Evolutionary conservation across 208 protist genomes (phyloP), one percentile per base, ranked within the genome.

Genomic region (Zelonia costaricensis): DNA sequence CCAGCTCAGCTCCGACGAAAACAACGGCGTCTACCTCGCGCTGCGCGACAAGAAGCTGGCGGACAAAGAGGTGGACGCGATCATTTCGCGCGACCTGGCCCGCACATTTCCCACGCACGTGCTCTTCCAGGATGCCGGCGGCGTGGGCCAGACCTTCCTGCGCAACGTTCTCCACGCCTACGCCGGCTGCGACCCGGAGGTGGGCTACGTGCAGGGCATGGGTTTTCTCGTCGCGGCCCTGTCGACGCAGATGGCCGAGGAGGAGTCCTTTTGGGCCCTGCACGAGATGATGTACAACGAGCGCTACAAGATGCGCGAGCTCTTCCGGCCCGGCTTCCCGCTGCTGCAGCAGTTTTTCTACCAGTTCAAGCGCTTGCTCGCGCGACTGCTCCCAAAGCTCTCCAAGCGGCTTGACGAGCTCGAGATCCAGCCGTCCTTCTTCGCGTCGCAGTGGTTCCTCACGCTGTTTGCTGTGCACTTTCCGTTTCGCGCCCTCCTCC

Each of bases 141-240:
- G 94, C 13, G 76, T 86, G 12, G 91, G 92, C 22, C 91, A 97
- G 69, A 85, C 75, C 5, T 89, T 92, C 35, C 72, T 98, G 51
- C 74, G 77, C 35, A 94, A 93, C 67, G 86, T 98, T 42, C 83
- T 98, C 1, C 82, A 91, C 69, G 92, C 94, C 18, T 98, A 97
- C 74, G 94, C 92, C 3, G 77, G 69, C 23, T 74, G 77, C 23
- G 89, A 98, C 63, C 92, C 92, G 5, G 86, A 96, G 73, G 91
- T 98, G 57, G 94, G 91, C 52, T 98, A 98, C 76, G 91, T 93
- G 60, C 94, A 98, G 69, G 94, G 94, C 18, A 98, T 98, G 94
- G 89, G 72, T 22, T 98, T 98, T 57, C 69, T 98, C 48, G 91
- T 94, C 43, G 91, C 77, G 4, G 82, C 86, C 2, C 74, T 96